These are phyloP conservation scores for Cutaneotrichosporon sp. DNA, from an alignment of 1,284 basidiomycete genomes.

Conservation along the genomic window DNA sequence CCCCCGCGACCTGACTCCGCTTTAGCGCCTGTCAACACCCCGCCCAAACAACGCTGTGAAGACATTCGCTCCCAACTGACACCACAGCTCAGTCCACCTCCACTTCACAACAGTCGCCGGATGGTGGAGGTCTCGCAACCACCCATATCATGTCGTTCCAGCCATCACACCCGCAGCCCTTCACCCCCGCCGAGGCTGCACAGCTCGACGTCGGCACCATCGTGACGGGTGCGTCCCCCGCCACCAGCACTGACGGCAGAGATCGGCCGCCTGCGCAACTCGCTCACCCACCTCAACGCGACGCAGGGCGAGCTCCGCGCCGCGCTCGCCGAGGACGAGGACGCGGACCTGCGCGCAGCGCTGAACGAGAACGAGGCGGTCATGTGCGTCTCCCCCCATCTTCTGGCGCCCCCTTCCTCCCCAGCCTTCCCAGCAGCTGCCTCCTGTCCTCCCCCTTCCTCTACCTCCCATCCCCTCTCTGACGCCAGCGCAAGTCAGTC, in stretches of 20 bases:
- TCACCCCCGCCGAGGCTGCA: slow-evolving; percentile 68
- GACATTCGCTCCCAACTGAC: too few relatives aligned
- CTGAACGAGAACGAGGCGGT: slow-evolving; percentile 61
- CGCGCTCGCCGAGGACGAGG: slow-evolving; percentile 50
- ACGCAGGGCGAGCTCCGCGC: slow-evolving; percentile 66
- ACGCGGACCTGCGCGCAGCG: slow-evolving; percentile 58
- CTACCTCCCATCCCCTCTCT: background rate
- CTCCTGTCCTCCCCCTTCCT: too few relatives aligned
- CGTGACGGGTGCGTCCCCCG: slow-evolving; percentile 62
- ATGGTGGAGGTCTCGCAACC: background rate
- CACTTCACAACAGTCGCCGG: background rate
- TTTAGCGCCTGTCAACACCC: too few relatives aligned
- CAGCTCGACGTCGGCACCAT: slow-evolving; percentile 67
- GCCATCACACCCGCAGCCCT: slow-evolving; percentile 70
- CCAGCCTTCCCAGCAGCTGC: too few relatives aligned
- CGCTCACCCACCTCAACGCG: slow-evolving; percentile 63
- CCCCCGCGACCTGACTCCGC: too few relatives aligned
- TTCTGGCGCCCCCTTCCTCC: background rate
- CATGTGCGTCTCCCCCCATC: too few relatives aligned
- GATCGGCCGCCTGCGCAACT: slow-evolving; percentile 71
- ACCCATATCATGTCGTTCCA: slow-evolving; percentile 9
- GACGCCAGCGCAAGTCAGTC: slow-evolving; percentile 38
- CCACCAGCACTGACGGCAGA: slow-evolving; percentile 57
- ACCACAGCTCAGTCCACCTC: too few relatives aligned
- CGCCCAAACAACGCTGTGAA: too few relatives aligned